Percentiles rank a stretch among this genome's conserved stretches.
Evolutionary conservation across 2,329 filamentous ascomycete species (phyloP).

Genomic region (Sporothrix pallida): DNA sequence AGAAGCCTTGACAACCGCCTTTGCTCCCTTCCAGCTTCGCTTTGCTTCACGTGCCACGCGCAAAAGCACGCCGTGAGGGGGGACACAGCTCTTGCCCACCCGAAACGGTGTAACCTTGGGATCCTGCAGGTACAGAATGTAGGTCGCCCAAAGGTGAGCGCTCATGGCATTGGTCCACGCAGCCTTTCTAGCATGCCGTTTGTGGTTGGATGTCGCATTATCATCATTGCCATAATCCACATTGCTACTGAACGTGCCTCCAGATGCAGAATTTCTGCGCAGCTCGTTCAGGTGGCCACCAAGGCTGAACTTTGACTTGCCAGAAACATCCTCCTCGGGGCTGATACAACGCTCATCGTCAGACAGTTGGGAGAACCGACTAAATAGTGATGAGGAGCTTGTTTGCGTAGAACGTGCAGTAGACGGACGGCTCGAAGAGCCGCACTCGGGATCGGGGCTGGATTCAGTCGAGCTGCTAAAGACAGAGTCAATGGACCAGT

Average conservation of each 20-base stretch:
- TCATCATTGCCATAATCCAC: slow-evolving; percentile 22
- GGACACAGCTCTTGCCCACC: slow-evolving; percentile 66
- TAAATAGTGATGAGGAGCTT: slow-evolving; percentile 60
- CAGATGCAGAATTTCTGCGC: slow-evolving; percentile 31
- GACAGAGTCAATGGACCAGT: slow-evolving; percentile 64
- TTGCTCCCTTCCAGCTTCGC: slow-evolving; percentile 69
- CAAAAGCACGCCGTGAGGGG: slow-evolving; percentile 67
- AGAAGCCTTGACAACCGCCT: slow-evolving; percentile 44
- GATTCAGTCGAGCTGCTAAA: slow-evolving; percentile 63
- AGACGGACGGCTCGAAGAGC: slow-evolving; percentile 61
- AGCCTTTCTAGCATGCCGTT: slow-evolving; percentile 51
- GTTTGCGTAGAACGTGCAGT: slow-evolving; percentile 66
- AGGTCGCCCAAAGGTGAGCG: slow-evolving; percentile 69
- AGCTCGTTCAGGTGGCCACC: slow-evolving; percentile 21
- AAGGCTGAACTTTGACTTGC: slow-evolving; percentile 39
- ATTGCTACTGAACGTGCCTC: slow-evolving; percentile 29
- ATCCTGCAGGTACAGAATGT: slow-evolving; percentile 68
- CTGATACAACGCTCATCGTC: slow-evolving; percentile 62
- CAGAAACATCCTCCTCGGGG: slow-evolving; percentile 53
- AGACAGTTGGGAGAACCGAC: slow-evolving; percentile 61
- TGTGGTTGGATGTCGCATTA: background rate
- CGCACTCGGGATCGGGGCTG: slow-evolving; percentile 60
- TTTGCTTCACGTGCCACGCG: slow-evolving; percentile 70
- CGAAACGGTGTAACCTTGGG: slow-evolving; percentile 70
- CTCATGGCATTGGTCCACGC: slow-evolving; percentile 70